These are phyloP conservation scores for Cyclotella choctawhatcheeana DNA, from an alignment of 108 stramenopile genomes.

Conservation along the genomic window DNA sequence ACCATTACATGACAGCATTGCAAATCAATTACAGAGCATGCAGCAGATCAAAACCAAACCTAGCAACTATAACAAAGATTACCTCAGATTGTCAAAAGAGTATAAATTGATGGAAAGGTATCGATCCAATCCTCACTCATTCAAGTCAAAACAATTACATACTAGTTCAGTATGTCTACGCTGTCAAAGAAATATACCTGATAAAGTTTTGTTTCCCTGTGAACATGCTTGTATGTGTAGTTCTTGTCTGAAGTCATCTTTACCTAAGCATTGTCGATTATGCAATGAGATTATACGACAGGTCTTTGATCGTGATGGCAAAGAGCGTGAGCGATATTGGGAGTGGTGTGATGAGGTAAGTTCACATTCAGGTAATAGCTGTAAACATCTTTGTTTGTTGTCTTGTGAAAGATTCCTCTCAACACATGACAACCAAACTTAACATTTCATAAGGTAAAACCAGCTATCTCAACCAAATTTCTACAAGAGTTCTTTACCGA, in stretches of 20 bases:
- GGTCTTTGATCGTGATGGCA: slow-evolving; percentile 3
- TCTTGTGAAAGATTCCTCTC: too few relatives aligned
- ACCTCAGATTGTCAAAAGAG: slow-evolving; percentile 15
- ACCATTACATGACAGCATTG: not conserved
- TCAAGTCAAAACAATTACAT: not conserved
- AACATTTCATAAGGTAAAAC: slow-evolving; percentile 22
- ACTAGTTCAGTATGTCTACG: slow-evolving; percentile 12
- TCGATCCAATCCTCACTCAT: slow-evolving; percentile 1
- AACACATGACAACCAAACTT: too few relatives aligned
- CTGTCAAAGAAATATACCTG: not conserved
- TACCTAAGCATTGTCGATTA: slow-evolving; percentile 26
- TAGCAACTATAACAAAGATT: slow-evolving; percentile 24
- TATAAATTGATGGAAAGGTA: slow-evolving; percentile 28
- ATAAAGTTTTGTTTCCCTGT: slow-evolving; percentile 33
- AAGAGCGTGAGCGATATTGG: slow-evolving; percentile 25
- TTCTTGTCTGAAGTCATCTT: slow-evolving; percentile 1
- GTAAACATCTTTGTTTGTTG: too few relatives aligned
- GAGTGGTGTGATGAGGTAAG: slow-evolving; percentile 31
- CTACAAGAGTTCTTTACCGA: slow-evolving; percentile 17
- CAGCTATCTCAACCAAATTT: slow-evolving; percentile 25
- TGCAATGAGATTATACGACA: slow-evolving; percentile 14
- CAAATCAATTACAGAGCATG: not conserved
- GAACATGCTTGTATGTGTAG: slow-evolving; percentile 31
- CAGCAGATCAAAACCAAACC: not conserved
- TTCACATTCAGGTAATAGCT: not conserved